phyloP scores from a whole-genome alignment of 1,139 yeast genomes.

The Blastobotrys proliferans region DNA sequence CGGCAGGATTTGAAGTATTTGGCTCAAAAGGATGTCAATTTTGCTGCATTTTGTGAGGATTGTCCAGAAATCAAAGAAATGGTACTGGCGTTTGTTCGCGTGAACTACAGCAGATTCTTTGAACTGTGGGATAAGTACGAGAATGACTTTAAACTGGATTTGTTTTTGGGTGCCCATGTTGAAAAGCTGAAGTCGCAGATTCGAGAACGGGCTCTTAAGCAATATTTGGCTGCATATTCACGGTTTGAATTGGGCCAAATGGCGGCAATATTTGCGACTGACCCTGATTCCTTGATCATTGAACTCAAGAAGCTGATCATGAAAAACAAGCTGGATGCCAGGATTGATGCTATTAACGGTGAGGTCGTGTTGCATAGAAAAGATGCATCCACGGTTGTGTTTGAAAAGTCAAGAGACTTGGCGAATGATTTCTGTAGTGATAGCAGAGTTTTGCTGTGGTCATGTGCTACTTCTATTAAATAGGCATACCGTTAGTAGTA shows the following conservation, averaged over 20 bases:
- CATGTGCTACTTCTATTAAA: no score
- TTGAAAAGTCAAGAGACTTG: neutral
- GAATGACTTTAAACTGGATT: conserved; percentile 20
- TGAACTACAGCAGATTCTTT: conserved; percentile 19
- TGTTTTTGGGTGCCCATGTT: conserved; percentile 19
- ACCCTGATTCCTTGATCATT: neutral
- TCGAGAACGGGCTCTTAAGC: conserved; percentile 22
- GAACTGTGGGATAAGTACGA: conserved; percentile 18
- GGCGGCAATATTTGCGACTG: conserved; percentile 14
- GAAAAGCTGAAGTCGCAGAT: conserved; percentile 16
- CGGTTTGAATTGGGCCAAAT: conserved; percentile 18
- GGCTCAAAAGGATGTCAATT: conserved; percentile 48
- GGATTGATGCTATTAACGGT: conserved; percentile 18
- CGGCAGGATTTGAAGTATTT: conserved; percentile 25
- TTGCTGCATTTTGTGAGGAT: conserved; percentile 58
- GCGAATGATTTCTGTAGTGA: conserved; percentile 6
- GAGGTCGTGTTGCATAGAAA: neutral
- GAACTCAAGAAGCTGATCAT: conserved; percentile 15
- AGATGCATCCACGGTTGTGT: neutral
- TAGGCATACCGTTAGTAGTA: no score
- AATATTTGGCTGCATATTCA: conserved; percentile 23
- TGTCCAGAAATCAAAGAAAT: conserved; percentile 17
- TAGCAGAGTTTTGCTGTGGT: conserved; percentile 6
- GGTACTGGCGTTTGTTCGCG: conserved; percentile 18
- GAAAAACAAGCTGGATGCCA: conserved; percentile 10